A percentile compares a stretch with the other conserved stretches of the same genome.
Evolutionary conservation across 305 asterid genomes (phyloP).

Genomic region (Striga hermonthica): DNA sequence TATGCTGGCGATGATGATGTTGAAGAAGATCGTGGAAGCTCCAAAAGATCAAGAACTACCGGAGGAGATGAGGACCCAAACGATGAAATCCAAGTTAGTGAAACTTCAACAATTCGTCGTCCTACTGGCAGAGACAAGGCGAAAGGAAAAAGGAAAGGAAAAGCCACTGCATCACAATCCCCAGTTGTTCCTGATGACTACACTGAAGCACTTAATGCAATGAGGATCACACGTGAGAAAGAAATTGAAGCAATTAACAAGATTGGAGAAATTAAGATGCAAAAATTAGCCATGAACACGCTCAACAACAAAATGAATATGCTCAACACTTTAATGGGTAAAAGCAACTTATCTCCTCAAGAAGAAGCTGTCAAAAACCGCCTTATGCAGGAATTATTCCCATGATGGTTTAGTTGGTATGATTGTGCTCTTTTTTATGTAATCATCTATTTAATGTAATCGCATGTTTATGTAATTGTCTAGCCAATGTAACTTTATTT

Average conservation of each 20-base stretch:
- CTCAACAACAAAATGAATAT: neutral
- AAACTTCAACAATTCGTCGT: neutral
- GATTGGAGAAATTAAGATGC: neutral
- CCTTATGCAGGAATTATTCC: neutral
- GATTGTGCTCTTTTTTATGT: too few relatives aligned
- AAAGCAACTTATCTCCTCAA: neutral
- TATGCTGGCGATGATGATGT: neutral
- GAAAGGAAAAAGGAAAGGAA: neutral
- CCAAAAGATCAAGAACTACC: too few relatives aligned
- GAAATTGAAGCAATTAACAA: neutral
- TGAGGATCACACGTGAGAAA: neutral
- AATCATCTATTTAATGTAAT: too few relatives aligned
- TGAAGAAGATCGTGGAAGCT: neutral
- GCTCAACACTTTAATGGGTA: neutral
- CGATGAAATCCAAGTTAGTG: neutral
- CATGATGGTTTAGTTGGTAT: neutral
- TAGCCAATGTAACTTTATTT: too few relatives aligned
- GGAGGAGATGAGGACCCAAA: neutral
- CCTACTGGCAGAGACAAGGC: neutral
- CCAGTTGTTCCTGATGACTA: neutral
- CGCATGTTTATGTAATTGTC: too few relatives aligned
- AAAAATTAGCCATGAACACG: too few relatives aligned
- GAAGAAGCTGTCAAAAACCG: neutral
- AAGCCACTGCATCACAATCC: neutral
- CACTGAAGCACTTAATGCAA: neutral